These are phyloP conservation scores for Paraphaeosphaeria sporulosa DNA, from an alignment of 2,329 filamentous ascomycete species.

Conservation along the genomic window DNA sequence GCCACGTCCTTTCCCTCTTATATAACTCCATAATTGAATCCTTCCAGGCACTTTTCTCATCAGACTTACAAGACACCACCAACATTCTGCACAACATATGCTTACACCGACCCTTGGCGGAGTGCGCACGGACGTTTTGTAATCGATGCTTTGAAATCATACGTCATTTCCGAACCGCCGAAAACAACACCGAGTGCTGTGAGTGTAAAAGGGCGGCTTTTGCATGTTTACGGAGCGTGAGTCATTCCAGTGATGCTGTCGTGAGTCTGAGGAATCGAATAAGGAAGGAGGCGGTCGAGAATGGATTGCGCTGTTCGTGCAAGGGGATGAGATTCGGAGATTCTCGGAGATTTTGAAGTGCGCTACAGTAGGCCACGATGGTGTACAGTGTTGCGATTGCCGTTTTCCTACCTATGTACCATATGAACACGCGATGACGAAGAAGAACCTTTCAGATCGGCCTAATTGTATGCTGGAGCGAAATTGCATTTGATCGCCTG, in stretches of 20 bases:
- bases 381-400: too few species aligned
- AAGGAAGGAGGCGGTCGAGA: neutral
- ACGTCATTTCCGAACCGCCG: conserved; percentile 7
- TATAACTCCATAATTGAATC: neutral
- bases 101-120: conserved; percentile 6
- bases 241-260: neutral
- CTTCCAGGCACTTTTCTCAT: conserved; percentile 3
- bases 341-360: neutral
- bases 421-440: too few species aligned
- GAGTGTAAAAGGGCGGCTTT: neutral
- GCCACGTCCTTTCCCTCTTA: neutral
- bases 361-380: too few species aligned
- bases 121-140: conserved; percentile 2
- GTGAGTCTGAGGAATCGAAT: neutral
- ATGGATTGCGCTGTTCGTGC: neutral
- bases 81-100: neutral
- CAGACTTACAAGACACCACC: conserved; percentile 1
- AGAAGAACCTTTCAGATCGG: too few species aligned
- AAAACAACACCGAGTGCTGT: neutral
- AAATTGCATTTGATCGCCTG: too few species aligned
- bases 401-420: too few species aligned
- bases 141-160: conserved; percentile 14
- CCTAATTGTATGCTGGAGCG: too few species aligned
- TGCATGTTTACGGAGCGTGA: neutral
- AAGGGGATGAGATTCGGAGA: neutral